Evolutionary conservation across 2,329 filamentous ascomycete genomes (phyloP), one percentile per base, ranked within the genome.

Genomic region (Cryphonectria naterciae): DNA sequence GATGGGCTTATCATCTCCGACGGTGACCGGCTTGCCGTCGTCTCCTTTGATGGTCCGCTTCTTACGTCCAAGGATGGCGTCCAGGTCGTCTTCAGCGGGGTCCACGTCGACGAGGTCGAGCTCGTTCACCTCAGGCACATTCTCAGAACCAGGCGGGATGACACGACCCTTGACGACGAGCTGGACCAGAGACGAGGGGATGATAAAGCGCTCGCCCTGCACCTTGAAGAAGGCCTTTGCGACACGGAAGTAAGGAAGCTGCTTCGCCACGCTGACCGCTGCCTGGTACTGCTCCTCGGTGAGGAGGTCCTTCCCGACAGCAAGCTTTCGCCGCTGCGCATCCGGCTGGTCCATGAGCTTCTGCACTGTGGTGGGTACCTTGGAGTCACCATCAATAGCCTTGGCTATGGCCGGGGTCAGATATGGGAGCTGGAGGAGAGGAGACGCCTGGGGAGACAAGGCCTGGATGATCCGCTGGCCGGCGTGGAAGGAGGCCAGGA

Each of bases 161-260:
- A 98, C 92, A 69, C 96, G 94, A 43, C 93, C 94, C 85, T 99
- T 99, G 79, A 99, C 90, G 67, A 99, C 94, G 41, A 99, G 91
- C 73, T 95, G 95, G 32, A 98, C 95, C 52, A 99, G 88, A 70
- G 94, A 97, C 71, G 92, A 93, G 8, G 96, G 95, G 43, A 95
- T 97, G 78, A 99, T 93, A 80, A 92, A 92, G 75, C 92, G 93
- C 83, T 99, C 97, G 78, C 96, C 96, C 67, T 94, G 91, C 62
- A 99, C 97, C 86, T 99, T 99, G 89, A 99, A 99, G 83, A 97
- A 99, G 10, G 94, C 93, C 83, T 94, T 97, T 78, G 94, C 93
- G 15, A 99, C 90, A 70, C 92, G 88, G 69, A 99, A 86, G 74
- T 90, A 88, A 1, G 96, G 96, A 39, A 99, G 86, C 81, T 98